Evolutionary conservation across 805 yeast genomes (phyloP).

Genomic region (Starmerella powellii): DNA sequence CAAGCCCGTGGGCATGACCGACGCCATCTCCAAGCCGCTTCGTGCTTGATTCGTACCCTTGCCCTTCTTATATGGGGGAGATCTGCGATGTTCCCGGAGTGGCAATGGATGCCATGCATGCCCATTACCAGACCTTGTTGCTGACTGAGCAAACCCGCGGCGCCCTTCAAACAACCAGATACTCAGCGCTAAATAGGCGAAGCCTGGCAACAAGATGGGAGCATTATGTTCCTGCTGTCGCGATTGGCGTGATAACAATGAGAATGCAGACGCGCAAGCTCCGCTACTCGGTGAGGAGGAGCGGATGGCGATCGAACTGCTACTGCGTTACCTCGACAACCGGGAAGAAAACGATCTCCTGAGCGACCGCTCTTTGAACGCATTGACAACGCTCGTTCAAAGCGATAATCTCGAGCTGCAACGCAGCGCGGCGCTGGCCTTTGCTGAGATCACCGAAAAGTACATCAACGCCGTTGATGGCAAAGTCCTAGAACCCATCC

Average conservation of each 20-base stretch:
- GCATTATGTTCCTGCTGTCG: constrained; percentile 18
- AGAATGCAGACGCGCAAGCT: constrained; percentile 64
- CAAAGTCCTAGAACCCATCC: constrained; percentile 86
- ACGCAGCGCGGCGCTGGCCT: constrained; percentile 93
- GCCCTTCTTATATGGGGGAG: neutral
- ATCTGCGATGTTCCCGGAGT: neutral
- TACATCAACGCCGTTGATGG: constrained; percentile 73
- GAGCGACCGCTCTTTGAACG: constrained; percentile 66
- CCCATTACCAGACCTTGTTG: neutral
- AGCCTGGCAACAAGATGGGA: constrained; percentile 12
- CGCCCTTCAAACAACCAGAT: neutral
- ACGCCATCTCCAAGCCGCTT: too few species aligned
- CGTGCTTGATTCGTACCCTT: too few species aligned
- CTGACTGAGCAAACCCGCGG: neutral
- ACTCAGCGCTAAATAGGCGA: neutral
- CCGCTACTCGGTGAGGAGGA: constrained; percentile 89
- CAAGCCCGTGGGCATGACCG: too few species aligned
- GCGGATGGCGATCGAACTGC: constrained; percentile 86
- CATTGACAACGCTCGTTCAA: constrained; percentile 82
- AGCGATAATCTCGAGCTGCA: constrained; percentile 91
- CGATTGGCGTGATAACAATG: constrained; percentile 29
- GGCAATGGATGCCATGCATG: too few species aligned
- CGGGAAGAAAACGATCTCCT: constrained; percentile 82
- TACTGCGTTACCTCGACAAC: constrained; percentile 80
- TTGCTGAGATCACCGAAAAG: constrained; percentile 96